Evolutionary conservation across 257 asterid species (phyloP).

Genomic region (Leonotis leonurus): DNA sequence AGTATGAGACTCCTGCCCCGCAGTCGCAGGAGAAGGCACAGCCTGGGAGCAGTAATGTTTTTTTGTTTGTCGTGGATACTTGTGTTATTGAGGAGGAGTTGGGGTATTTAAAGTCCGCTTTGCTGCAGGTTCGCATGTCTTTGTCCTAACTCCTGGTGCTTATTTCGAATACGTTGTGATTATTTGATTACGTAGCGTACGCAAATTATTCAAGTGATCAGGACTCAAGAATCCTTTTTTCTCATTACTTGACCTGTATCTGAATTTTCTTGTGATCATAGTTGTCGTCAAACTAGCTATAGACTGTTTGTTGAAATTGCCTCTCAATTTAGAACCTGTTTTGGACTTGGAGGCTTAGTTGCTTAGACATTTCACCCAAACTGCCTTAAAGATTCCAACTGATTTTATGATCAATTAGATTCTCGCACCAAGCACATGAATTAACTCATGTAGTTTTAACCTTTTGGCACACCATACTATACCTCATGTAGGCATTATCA

Average conservation of each 20-base stretch:
- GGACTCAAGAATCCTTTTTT: constrained; percentile 10
- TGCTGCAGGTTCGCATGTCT: constrained; percentile 53
- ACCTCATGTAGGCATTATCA: neutral
- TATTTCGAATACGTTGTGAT: neutral
- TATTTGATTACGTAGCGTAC: neutral
- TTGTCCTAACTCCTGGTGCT: neutral
- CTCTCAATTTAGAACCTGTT: neutral
- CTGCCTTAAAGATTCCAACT: neutral
- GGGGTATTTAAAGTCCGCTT: constrained; percentile 66
- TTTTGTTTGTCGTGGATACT: constrained; percentile 77
- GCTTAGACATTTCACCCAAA: neutral
- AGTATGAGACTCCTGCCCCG: constrained; percentile 46
- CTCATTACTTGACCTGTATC: neutral
- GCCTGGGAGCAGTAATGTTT: constrained; percentile 42
- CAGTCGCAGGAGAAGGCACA: constrained; percentile 26
- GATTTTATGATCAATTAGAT: neutral
- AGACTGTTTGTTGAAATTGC: neutral
- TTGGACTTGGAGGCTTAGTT: neutral
- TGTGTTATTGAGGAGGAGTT: constrained; percentile 93
- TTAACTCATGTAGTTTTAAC: neutral
- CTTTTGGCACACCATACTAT: neutral
- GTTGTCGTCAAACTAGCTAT: neutral
- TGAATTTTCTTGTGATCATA: neutral
- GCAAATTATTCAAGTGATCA: neutral
- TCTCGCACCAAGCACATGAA: neutral